Percentiles rank a stretch among this genome's conserved stretches.
These are phyloP conservation scores for Adansonia rubrostipa DNA, from an alignment of 441 rosid species.

Conservation along the genomic window DNA sequence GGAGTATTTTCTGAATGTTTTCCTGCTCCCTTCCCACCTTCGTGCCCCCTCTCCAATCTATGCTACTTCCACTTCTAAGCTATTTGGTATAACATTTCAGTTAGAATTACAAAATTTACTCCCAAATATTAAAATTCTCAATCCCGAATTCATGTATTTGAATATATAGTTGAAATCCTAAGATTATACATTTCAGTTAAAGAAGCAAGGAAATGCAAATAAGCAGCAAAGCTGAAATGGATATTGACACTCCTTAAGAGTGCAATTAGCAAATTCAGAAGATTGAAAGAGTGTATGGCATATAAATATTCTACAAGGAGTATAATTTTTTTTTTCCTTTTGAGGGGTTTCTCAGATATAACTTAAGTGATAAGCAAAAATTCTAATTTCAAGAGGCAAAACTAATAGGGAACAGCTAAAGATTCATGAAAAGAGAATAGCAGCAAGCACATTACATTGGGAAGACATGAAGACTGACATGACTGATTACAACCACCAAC, in stretches of 20 bases:
- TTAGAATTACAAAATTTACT: not conserved
- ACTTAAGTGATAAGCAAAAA: not conserved
- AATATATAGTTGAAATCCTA: slow-evolving; percentile 4
- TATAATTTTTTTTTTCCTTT: not conserved
- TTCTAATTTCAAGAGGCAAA: slow-evolving; percentile 9
- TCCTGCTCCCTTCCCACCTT: not conserved
- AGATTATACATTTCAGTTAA: not conserved
- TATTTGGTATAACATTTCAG: not conserved
- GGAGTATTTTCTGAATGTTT: not conserved
- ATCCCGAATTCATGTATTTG: not conserved
- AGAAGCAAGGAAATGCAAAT: slow-evolving; percentile 7
- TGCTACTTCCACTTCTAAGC: not conserved
- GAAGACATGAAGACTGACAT: not conserved
- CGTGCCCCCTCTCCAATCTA: not conserved
- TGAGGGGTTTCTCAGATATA: not conserved
- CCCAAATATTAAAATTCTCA: not conserved
- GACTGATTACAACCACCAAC: slow-evolving; percentile 1
- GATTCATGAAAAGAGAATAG: not conserved
- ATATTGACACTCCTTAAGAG: not conserved
- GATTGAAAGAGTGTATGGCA: not conserved
- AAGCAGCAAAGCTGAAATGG: slow-evolving; percentile 5
- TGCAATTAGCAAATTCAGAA: not conserved
- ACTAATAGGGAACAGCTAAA: not conserved
- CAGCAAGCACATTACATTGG: not conserved
- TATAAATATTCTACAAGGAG: not conserved